These are phyloP conservation scores for Colletotrichum sublineola DNA, from an alignment of 2,329 filamentous ascomycete genomes.

Conservation along the genomic window DNA sequence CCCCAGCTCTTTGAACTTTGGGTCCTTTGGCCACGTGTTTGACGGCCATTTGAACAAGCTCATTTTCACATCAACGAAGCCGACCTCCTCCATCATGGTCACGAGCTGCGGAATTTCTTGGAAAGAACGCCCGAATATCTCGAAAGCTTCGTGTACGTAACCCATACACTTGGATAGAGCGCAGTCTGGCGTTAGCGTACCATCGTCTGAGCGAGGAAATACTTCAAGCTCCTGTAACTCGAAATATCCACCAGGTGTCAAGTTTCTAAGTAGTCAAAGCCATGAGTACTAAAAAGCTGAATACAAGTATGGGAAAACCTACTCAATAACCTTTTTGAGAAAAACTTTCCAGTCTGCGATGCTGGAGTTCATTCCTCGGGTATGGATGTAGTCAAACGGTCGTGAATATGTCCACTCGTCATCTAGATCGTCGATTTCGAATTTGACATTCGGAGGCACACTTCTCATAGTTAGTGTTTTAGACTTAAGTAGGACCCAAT, in stretches of 20 bases:
- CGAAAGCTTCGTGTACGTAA: slow-evolving; percentile 49
- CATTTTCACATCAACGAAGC: slow-evolving; percentile 66
- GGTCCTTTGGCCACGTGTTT: slow-evolving; percentile 65
- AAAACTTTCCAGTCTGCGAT: slow-evolving; percentile 45
- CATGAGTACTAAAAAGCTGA: no score
- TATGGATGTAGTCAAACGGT: slow-evolving; percentile 52
- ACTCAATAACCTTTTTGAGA: slow-evolving; percentile 43
- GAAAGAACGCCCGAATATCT: slow-evolving; percentile 48
- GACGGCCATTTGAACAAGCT: slow-evolving; percentile 62
- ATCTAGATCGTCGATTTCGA: slow-evolving; percentile 50
- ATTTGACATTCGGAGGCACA: slow-evolving; percentile 48
- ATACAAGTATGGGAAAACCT: slow-evolving; percentile 42
- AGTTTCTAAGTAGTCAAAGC: neutral
- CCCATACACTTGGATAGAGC: slow-evolving; percentile 50
- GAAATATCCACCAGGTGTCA: slow-evolving; percentile 48
- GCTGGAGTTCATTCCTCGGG: slow-evolving; percentile 49
- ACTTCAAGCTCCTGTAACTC: slow-evolving; percentile 49
- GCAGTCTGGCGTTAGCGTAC: slow-evolving; percentile 47
- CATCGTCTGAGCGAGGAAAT: slow-evolving; percentile 55
- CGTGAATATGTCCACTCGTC: slow-evolving; percentile 42
- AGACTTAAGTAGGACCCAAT: no score
- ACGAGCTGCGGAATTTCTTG: slow-evolving; percentile 47
- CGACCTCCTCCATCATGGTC: slow-evolving; percentile 60
- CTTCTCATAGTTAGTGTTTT: neutral
- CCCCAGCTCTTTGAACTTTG: slow-evolving; percentile 65